Conservation (phyloP, 257 asterid genomes). For the Nyctanthes arbortristis region DNA sequence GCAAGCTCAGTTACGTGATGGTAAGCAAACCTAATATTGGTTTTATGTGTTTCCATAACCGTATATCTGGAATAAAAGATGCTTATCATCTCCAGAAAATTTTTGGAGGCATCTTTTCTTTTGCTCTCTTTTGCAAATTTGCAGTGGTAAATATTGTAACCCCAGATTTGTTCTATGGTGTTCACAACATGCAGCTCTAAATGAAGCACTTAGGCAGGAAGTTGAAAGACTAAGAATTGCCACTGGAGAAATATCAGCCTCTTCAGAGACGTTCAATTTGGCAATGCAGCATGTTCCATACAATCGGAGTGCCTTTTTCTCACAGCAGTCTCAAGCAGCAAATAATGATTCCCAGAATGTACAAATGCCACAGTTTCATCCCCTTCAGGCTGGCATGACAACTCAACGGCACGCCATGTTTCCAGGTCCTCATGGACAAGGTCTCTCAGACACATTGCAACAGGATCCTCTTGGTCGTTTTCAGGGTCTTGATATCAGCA, state of each 20-base stretch:
- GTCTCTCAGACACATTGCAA: constrained; percentile 38
- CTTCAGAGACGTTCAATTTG: constrained; percentile 53
- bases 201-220: constrained; percentile 87
- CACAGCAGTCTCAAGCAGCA: constrained; percentile 51
- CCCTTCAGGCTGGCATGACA: constrained; percentile 53
- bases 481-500: constrained; percentile 54
- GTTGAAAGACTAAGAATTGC: constrained; percentile 80
- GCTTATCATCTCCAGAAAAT: neutral
- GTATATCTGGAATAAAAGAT: neutral
- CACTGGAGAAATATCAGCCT: constrained; percentile 68
- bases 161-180: neutral
- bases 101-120: neutral
- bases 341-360: constrained; percentile 45
- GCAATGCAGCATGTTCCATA: constrained; percentile 73
- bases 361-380: constrained; percentile 66
- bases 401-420: constrained; percentile 46
- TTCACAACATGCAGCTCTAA: constrained; percentile 56
- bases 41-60: neutral
- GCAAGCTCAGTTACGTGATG: constrained; percentile 93
- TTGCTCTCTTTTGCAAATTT: neutral
- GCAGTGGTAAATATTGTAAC: neutral
- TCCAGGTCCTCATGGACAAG: constrained; percentile 31
- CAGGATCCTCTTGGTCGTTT: constrained; percentile 65
- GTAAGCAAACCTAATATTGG: constrained; percentile 31
- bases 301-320: constrained; percentile 54